Base-by-base conservation (phyloP, 129 eudicot genomes). In the Centrapalus pauciflorus region DNA sequence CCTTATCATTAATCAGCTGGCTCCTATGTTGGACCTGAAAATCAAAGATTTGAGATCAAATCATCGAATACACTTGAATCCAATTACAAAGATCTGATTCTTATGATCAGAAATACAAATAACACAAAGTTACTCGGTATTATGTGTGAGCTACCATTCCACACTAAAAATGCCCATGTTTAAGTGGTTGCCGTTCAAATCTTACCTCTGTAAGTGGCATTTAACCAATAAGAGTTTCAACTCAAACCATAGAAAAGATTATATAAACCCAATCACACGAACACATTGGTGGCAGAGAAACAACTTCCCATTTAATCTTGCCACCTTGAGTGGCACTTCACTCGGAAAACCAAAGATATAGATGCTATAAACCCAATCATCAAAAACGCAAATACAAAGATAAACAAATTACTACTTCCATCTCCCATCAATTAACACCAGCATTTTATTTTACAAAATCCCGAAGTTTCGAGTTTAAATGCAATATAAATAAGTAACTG, bases 21-120 rank as follows among this genome's bases (percentile, higher is more conserved):
- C 91, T 72, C 75, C 81, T 83, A 27, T 83, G 76, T 77, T 88
- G 89, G 74, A 92, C 95, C 98, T 92, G 84, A 14, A 70, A 66
- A 61, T 58, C 46, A 66, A 14, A 66, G 1, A 49, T 34, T 37
- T 20, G 11, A 64, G 58, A 48, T 21, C 26, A 32, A 13, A 59
- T 14, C 49, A 48, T 21, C 26, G 23, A 13, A 59, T 14, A 68
- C 37, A 59, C 20, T 14, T 68, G 27, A n/a, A 49, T 66, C 29
- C 43, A 11, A 5, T 23, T 58, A 13, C 9, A 58, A 58, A n/a
- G 24, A 48, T 48, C 25, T 17, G 54, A 48, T 48, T 17, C 4
- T 5, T 4, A 27, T 56, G 9, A 28, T 4, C 13, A 6, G 43
- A 12, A 30, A 30, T 3, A 28, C 21, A 3, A 28, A 14, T 17